Evolutionary conservation across 2,329 filamentous ascomycete genomes (phyloP).

Genomic region (Apiospora rasikravindrae): DNA sequence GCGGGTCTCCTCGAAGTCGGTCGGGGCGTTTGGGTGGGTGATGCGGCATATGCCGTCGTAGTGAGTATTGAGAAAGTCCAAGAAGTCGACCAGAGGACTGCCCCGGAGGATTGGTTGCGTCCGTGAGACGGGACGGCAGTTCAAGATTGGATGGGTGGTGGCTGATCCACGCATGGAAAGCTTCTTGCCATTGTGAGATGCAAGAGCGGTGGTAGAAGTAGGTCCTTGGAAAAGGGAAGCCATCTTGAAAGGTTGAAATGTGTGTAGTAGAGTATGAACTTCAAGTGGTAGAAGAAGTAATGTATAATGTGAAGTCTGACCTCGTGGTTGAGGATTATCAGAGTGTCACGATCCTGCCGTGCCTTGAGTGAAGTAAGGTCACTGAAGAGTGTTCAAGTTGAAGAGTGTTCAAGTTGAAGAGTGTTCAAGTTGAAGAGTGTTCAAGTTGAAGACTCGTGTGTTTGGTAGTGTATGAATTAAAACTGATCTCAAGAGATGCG

Average conservation of each 20-base stretch:
- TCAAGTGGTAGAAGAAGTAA: neutral
- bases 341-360: neutral
- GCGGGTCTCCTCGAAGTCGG: neutral
- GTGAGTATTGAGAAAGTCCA: slow-evolving; percentile 16
- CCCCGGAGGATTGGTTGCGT: neutral
- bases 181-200: neutral
- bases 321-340: neutral
- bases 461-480: neutral
- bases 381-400: neutral
- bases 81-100: neutral
- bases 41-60: neutral
- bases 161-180: neutral
- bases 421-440: too few species aligned
- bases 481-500: neutral
- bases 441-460: neutral
- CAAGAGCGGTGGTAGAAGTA: neutral
- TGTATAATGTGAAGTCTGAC: neutral
- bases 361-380: neutral
- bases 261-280: too few species aligned
- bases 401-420: neutral
- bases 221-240: neutral
- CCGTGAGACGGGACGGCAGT: too few species aligned
- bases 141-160: too few species aligned
- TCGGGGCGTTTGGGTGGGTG: neutral
- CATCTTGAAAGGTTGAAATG: neutral